Evolutionary conservation across 495 filamentous ascomycete genomes (phyloP).

Genomic region (Penicillium samsonianum): DNA sequence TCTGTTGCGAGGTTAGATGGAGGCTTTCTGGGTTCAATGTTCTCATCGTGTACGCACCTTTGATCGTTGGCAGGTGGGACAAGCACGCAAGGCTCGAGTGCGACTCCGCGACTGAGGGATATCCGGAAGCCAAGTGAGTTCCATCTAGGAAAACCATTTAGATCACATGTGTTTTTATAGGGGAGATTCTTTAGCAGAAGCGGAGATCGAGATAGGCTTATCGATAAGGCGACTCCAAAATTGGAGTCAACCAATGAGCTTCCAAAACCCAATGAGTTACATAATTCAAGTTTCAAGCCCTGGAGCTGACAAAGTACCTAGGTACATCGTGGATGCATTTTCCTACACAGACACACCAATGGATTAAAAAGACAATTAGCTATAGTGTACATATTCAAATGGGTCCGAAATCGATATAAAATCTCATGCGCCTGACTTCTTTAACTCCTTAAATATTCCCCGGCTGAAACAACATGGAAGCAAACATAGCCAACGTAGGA

Average conservation of each 20-base stretch:
- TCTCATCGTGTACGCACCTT: constrained; percentile 30
- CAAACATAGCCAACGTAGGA: neutral
- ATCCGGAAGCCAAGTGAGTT: constrained; percentile 43
- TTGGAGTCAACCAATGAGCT: neutral
- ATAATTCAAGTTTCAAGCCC: no score
- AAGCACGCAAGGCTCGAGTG: constrained; percentile 37
- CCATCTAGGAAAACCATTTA: constrained; percentile 25
- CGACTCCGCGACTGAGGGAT: constrained; percentile 39
- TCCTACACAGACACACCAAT: neutral
- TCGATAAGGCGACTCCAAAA: constrained; percentile 18
- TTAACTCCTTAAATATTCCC: neutral
- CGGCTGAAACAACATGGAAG: neutral
- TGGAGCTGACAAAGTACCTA: no score
- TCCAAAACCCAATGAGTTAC: no score
- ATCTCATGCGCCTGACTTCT: neutral
- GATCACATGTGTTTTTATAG: neutral
- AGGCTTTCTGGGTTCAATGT: neutral
- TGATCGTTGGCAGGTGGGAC: constrained; percentile 37
- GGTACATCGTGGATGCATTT: no score
- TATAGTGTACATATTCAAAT: neutral
- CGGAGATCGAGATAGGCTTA: constrained; percentile 12
- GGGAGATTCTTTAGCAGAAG: neutral
- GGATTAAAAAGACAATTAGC: neutral
- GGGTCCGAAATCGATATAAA: neutral
- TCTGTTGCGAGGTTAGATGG: constrained; percentile 22